phyloP scores from a whole-genome alignment of 495 filamentous ascomycete genomes.

The Aspergillus saccharolyticus region DNA sequence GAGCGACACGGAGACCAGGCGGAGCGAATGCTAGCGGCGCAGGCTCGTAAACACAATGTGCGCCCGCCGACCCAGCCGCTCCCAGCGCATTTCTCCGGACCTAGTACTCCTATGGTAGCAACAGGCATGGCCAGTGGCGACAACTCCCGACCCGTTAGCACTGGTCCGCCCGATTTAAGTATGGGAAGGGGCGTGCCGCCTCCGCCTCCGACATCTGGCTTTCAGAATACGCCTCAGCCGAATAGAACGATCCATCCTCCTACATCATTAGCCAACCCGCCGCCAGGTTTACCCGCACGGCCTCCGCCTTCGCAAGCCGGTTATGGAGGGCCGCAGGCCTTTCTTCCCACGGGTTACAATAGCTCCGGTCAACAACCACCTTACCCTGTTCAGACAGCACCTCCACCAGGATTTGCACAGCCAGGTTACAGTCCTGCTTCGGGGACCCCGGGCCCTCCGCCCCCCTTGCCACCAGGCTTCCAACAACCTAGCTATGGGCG shows the following conservation, averaged over 20 bases:
- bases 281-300: conserved; percentile 70
- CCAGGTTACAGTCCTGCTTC: conserved; percentile 45
- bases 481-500: conserved; percentile 46
- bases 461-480: conserved; percentile 46
- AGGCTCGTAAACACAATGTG: conserved; percentile 93
- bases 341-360: conserved; percentile 54
- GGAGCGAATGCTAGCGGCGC: conserved; percentile 85
- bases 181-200: conserved; percentile 34
- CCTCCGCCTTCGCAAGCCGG: conserved; percentile 74
- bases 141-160: conserved; percentile 36
- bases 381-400: conserved; percentile 38
- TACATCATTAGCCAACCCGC: conserved; percentile 56
- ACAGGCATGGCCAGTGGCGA: conserved; percentile 55
- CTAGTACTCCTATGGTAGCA: conserved; percentile 38
- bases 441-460: conserved; percentile 31
- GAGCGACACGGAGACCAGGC: conserved; percentile 94
- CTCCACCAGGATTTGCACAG: conserved; percentile 53
- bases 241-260: conserved; percentile 37
- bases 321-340: conserved; percentile 71
- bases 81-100: conserved; percentile 44
- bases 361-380: conserved; percentile 37
- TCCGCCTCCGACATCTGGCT: conserved; percentile 30
- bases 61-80: conserved; percentile 59
- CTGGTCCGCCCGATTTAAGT: conserved; percentile 29
- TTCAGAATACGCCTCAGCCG: conserved; percentile 35